Conservation (phyloP, 1,284 basidiomycete genomes). For the Apiotrichum veenhuisii region DNA sequence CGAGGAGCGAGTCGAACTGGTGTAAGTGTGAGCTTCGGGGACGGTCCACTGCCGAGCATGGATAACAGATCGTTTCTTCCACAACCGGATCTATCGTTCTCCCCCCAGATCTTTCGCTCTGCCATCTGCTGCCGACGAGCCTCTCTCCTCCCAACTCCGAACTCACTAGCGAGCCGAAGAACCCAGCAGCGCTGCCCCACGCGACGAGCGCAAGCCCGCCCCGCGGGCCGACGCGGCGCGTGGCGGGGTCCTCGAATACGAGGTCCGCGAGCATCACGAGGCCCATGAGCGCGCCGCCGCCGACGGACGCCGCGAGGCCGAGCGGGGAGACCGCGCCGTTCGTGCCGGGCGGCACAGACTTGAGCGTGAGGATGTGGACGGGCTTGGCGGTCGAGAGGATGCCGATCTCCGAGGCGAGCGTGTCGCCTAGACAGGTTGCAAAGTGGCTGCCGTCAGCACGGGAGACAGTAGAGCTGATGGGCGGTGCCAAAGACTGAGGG, state of each 20-base stretch:
- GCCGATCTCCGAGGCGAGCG: conserved; percentile 57
- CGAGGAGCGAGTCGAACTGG: conserved; percentile 74
- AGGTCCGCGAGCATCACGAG: conserved; percentile 60
- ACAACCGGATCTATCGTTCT: too few species aligned
- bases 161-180: conserved; percentile 70
- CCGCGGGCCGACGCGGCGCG: conserved; percentile 29
- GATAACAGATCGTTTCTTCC: too few species aligned
- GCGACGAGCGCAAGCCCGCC: conserved; percentile 51
- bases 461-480: background rate
- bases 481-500: too few species aligned
- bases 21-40: conserved; percentile 9
- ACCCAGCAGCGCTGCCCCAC: conserved; percentile 64
- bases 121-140: too few species aligned
- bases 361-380: conserved; percentile 67
- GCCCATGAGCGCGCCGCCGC: conserved; percentile 72
- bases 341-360: conserved; percentile 76
- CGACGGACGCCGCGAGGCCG: conserved; percentile 68
- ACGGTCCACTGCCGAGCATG: too few species aligned
- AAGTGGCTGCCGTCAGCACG: conserved; percentile 23
- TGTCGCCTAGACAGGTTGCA: conserved; percentile 35
- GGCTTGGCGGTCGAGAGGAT: conserved; percentile 69
- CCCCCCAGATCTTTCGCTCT: too few species aligned
- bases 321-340: conserved; percentile 78
- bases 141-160: too few species aligned
- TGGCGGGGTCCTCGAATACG: conserved; percentile 58